Base-by-base conservation (phyloP, 805 yeast species). In the Scheffersomyces spartinae region DNA sequence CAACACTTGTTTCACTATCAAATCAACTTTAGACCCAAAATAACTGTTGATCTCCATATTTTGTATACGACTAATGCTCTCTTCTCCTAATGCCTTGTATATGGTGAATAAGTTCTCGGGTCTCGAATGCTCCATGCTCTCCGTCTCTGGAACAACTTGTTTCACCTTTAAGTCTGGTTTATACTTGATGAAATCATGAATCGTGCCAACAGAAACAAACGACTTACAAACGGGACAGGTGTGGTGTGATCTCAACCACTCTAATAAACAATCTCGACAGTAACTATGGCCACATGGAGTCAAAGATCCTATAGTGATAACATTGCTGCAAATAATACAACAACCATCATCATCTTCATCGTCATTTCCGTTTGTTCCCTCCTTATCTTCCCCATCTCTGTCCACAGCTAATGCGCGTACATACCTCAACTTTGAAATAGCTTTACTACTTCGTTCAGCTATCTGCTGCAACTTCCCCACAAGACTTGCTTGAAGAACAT, bases 281-380 rank as follows among this genome's bases (percentile, higher is more conserved):
- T 79, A 91, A 38, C 74, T 74, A 50, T 91, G 98, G 0, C 97
- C 97, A 62, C 98, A 91, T 7, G 73, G 73, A 0, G 94, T 78
- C 29, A 91, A 56, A 0, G 91, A 67, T 0, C 98, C 98, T 20
- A 73, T 60, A 3, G 68, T 58, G 25, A 85, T 82, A 2, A 68
- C 45, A 4, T 74, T 64, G 12, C 79, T 70, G 46, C 98, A 91
- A 32, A 91, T 86, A 17, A 75, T 67, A 49, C 98, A 91, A 11
- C 64, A 49, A 27, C 63, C 45, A 7, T 61, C 69, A 6, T 62
- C 64, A 7, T 52, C 55, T 8, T 35, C 41, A 6, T 34, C 40
- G 7, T 22, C 23, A 7, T 30, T 25, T 2, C 18, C 24, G 4
- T 21, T 28, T n/a, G 26, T 20, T 17, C 31, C 28, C n/a, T n/a